Evolutionary conservation across 2,329 filamentous ascomycete species (phyloP), one percentile per base, ranked within the genome.

Genomic region (Nannizziopsis arthrosporioides): DNA sequence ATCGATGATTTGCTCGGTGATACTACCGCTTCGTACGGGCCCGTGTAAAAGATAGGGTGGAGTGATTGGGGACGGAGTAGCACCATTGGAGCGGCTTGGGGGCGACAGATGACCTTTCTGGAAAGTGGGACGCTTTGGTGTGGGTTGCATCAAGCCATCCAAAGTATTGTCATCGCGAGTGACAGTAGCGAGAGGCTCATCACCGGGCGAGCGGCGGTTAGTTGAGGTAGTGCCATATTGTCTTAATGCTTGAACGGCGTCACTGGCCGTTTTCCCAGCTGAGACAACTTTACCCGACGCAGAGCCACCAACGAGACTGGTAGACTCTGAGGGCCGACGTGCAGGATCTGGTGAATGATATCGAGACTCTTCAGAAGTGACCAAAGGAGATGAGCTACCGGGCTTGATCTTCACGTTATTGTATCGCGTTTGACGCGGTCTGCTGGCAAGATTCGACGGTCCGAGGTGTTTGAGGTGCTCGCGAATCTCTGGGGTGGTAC

Each of bases 1-100:
- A 58, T 89, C 82, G 48, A 88, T 70, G n/a, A 85, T 71, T 52
- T 84, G 85, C 64, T 89, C 84, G 0, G 84, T 87, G 56, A 89
- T 86, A 61, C 81, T 85, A 22, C 85, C 84, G 55, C 81, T 85
- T 49, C 83, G 74, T 5, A 81, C 80, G 3, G 73, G 70, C 7
- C 74, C 71, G 31, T 68, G 68, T 43, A 65, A 65, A 14, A 61
- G 57, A 35, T 67, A 66, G 22, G 54, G 65, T 57, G 55, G 61
- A 47, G 56, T 62, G 49, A 39, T 44, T 35, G 15, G 43, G 43
- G 46, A 39, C 15, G 32, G 37, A 10, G 30, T 17, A n/a, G 38
- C 42, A 11, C 30, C 39, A 48, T 35, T 42, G 3, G 30, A 31
- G 18, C 38, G 37, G 15, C 3, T 17, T 3, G 36, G 15, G 60